These are phyloP conservation scores for Athelia sp. DNA, from an alignment of 1,284 basidiomycete genomes.

Conservation along the genomic window DNA sequence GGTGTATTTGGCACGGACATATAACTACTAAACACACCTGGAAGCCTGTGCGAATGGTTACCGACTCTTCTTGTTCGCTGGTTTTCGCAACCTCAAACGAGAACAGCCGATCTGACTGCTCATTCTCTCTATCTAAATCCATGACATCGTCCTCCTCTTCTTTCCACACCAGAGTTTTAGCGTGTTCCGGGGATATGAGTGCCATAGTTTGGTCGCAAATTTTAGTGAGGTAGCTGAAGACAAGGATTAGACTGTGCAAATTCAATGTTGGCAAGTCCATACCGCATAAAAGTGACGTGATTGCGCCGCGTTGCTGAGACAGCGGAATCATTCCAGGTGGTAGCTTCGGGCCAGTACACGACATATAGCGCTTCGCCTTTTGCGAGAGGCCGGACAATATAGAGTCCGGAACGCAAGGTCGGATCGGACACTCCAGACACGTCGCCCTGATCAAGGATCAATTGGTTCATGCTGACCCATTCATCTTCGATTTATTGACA, in stretches of 20 bases:
- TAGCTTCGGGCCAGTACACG: constrained; percentile 58
- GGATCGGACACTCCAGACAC: constrained; percentile 17
- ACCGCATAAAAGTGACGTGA: constrained; percentile 60
- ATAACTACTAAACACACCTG: constrained; percentile 25
- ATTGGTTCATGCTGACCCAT: constrained; percentile 9
- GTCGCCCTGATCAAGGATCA: constrained; percentile 18
- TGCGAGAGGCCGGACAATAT: constrained; percentile 26
- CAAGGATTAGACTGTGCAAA: constrained; percentile 6
- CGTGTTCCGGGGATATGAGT: constrained; percentile 41
- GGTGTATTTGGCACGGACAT: background rate
- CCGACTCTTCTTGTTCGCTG: constrained; percentile 52
- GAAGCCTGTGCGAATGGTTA: constrained; percentile 36
- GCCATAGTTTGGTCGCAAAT: constrained; percentile 47
- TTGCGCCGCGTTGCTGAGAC: constrained; percentile 41
- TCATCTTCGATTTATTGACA: constrained; percentile 3
- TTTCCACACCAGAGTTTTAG: constrained; percentile 36
- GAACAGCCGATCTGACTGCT: constrained; percentile 42
- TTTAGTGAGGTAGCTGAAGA: constrained; percentile 48
- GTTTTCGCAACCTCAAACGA: constrained; percentile 53
- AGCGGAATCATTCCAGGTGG: constrained; percentile 52
- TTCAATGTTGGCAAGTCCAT: background rate
- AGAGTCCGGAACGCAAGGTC: constrained; percentile 45
- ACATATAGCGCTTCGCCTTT: constrained; percentile 31
- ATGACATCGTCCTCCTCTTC: constrained; percentile 22
- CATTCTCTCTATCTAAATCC: constrained; percentile 24